Base-by-base conservation (phyloP, 768 basidiomycete genomes). In the Suillus decipiens region DNA sequence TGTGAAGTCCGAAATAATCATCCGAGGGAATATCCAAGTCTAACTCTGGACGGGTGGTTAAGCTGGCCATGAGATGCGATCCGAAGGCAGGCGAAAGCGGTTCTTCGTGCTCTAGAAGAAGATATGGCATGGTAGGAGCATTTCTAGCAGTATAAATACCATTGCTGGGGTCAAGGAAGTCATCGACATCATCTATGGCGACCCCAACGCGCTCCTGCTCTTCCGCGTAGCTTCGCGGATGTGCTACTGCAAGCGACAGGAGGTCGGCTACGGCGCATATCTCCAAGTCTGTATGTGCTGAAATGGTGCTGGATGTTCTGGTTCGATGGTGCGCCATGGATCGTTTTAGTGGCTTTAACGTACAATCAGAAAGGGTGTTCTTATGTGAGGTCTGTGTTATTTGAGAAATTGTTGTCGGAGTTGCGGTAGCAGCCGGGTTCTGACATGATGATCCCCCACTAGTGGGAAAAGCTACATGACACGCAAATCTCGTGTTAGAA, bases 191-290 rank as follows among this genome's bases (percentile, higher is more conserved):
- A 36, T 77, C 73, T 53, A 78, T 51, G 14, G 65, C 70, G 36
- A 57, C 55, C 11, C 65, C 68, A 28, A 50, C 28, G 12, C 56
- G 41, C 59, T 74, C 75, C 50, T 71, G 71, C n/a, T 71, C 72
- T 60, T 72, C 71, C 10, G 70, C 70, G 34, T 61, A 50, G 50
- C 68, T 72, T 9, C 47, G 55, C 17, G 63, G 39, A 31, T 75
- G 71, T 17, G 69, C 70, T 24, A 77, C 66, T 36, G 73, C 65
- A 1, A 77, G 75, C 12, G 80, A 76, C 62, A 86, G 75, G 47
- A 84, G 71, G 34, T 84, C 84, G 2, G 81, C 79, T 54, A 86
- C 72, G n/a, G 80, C 82, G n/a, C 77, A 70, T 15, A 86, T 76
- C 63, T 86, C 85, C 36, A 73, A 68, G 56, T 86, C 85, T 11